Evolutionary conservation across 345 rosid genomes (phyloP), one percentile per base, ranked within the genome.

Genomic region (Eucalyptus victrix): DNA sequence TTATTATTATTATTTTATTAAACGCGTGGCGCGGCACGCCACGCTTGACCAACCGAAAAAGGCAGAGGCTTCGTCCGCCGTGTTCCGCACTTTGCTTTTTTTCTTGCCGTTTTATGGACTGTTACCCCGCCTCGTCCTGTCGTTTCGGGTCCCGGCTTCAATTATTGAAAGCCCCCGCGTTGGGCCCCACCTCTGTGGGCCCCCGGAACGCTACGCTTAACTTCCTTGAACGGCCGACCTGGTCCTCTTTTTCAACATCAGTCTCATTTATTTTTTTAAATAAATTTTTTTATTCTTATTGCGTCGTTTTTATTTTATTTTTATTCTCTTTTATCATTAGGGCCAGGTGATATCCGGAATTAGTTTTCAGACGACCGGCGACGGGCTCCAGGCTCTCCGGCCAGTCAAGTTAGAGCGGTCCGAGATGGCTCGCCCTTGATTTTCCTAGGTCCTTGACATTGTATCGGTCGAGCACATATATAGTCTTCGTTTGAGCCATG

Each of bases 391-490:
- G 45, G 83, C 47, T 76, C 47, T 76, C 15, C 16, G 16, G 5
- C 28, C 5, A 7, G 8, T 72, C 15, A 10, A 10, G 23, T 19
- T 72, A 10, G 26, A 34, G 81, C 81, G 0, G 7, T 40, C 45
- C 9, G 2, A 37, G 45, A 9, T 0, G 15, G 26, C 4, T 21
- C 28, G 45, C 16, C 83, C 83, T 76, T 0, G 28, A 44, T 72
- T 76, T 76, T 76, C 9, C 15, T 37, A 19, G 15, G 1, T 37
- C 1, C 83, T 21, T 21, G 6, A 37, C 28, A 37, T 11, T 37
- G 28, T 37, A 6, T 37, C 15, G 16, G 0, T 12, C 3, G 14
- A 37, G 15, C 28, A 23, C 28, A 12, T 3, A 11, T 18, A 34
- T 37, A 23, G 81, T 37, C 45, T 37, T 37, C 2, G 7, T 19